These are phyloP conservation scores for Cyclotella sp. DNA, from an alignment of 108 stramenopile genomes.

Conservation along the genomic window DNA sequence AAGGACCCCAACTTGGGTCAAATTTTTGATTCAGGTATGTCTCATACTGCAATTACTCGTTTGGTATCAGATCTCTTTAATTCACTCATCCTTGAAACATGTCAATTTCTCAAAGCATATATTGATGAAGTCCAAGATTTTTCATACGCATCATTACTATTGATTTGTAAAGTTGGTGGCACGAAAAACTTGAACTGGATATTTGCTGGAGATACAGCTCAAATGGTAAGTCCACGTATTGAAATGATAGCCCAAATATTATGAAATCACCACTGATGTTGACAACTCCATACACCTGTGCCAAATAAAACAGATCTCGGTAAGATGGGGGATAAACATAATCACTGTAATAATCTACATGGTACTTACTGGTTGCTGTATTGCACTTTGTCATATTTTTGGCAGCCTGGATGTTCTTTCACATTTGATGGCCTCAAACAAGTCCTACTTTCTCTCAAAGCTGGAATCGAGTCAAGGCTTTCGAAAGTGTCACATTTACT, in stretches of 20 bases:
- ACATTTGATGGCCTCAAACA: slow-evolving; percentile 48
- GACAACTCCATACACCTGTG: background rate
- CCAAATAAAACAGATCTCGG: slow-evolving; percentile 9
- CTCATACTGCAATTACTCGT: background rate
- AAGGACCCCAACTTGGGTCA: slow-evolving; percentile 8
- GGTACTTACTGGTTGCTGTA: too few relatives aligned
- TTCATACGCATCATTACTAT: slow-evolving; percentile 40
- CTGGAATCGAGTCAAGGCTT: slow-evolving; percentile 29
- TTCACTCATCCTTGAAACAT: background rate
- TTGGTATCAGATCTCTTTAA: too few relatives aligned
- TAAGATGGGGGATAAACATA: background rate
- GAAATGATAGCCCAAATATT: too few relatives aligned
- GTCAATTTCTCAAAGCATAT: slow-evolving; percentile 22
- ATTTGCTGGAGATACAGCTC: slow-evolving; percentile 47
- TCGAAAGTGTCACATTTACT: slow-evolving; percentile 27
- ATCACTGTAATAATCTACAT: too few relatives aligned
- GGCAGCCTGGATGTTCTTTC: slow-evolving; percentile 48
- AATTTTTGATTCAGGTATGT: slow-evolving; percentile 11
- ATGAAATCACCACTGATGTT: too few relatives aligned
- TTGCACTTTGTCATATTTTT: background rate
- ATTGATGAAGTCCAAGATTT: slow-evolving; percentile 49
- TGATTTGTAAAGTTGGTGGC: slow-evolving; percentile 41
- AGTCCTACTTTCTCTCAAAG: slow-evolving; percentile 15
- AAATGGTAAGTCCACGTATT: slow-evolving; percentile 7
- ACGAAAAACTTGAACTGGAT: slow-evolving; percentile 29